Conservation (phyloP, 192 early-diverging fungal species). For the Kickxella alabastrina region DNA sequence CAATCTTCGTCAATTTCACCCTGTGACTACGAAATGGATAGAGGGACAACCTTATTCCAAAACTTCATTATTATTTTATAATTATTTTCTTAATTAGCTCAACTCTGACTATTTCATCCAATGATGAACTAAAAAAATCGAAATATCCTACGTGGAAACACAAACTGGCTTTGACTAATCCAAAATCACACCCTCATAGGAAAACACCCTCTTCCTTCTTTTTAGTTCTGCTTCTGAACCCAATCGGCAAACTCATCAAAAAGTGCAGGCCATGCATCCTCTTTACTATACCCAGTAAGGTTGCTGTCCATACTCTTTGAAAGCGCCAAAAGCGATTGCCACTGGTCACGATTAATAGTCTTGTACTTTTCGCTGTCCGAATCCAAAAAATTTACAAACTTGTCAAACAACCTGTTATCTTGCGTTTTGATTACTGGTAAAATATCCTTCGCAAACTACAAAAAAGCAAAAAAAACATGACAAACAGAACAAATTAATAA, state of each 20-base stretch:
- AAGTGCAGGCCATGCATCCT: conserved; percentile 45
- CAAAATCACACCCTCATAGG: no score
- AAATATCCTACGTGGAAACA: no score
- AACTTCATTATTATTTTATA: no score
- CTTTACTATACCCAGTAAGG: conserved; percentile 35
- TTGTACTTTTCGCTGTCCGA: conserved; percentile 18
- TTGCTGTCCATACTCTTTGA: conserved; percentile 12
- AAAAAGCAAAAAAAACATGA: neutral
- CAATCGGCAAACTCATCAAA: conserved; percentile 49
- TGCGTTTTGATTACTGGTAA: conserved; percentile 21
- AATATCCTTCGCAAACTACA: conserved; percentile 26
- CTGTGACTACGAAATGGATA: no score
- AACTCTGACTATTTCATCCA: neutral
- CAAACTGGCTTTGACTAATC: no score
- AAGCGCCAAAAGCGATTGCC: conserved; percentile 43
- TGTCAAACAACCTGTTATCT: conserved; percentile 22
- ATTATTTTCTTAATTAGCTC: no score
- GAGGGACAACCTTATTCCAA: no score
- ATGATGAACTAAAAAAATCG: neutral
- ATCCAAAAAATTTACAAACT: conserved; percentile 36
- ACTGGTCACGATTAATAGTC: conserved; percentile 44
- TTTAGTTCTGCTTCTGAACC: neutral
- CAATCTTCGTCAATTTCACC: no score
- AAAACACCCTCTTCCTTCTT: no score
- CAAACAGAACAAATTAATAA: conserved; percentile 24